phyloP scores from a whole-genome alignment of 306 rosid genomes.

The Rubus idaeus region DNA sequence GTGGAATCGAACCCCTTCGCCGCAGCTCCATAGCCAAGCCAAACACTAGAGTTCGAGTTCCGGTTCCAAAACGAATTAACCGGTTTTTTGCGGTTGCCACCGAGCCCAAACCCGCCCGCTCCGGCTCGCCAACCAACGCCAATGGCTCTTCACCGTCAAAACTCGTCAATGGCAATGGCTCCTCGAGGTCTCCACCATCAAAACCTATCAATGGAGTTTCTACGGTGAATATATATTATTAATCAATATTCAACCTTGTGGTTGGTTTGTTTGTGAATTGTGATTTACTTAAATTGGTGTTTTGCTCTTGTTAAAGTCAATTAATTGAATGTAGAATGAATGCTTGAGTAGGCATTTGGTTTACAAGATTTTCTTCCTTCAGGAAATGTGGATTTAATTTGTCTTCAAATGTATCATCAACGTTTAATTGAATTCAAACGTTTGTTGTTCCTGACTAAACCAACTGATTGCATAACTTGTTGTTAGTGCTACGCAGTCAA shows the following conservation, averaged over 20 bases:
- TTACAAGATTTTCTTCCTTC: no score
- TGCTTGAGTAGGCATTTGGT: no score
- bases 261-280: no score
- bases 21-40: constrained; percentile 16
- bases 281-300: no score
- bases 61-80: constrained; percentile 43
- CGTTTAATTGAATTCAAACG: no score
- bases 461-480: no score
- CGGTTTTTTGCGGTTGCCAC: constrained; percentile 67
- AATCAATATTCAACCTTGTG: background rate
- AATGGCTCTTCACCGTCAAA: constrained; percentile 1
- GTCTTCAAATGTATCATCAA: no score
- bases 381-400: no score
- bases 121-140: background rate
- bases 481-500: no score
- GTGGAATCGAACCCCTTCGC: constrained; percentile 55
- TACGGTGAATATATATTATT: constrained; percentile 37
- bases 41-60: constrained; percentile 11
- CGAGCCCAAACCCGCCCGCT: constrained; percentile 52
- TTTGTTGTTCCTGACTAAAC: no score
- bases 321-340: no score
- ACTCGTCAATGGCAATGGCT: constrained; percentile 58
- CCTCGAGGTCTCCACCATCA: constrained; percentile 44
- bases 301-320: no score
- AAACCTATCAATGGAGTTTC: constrained; percentile 68